Evolutionary conservation across 192 early-diverging fungal genomes (phyloP), one percentile per base, ranked within the genome.

Genomic region (Coemansia sp.): DNA sequence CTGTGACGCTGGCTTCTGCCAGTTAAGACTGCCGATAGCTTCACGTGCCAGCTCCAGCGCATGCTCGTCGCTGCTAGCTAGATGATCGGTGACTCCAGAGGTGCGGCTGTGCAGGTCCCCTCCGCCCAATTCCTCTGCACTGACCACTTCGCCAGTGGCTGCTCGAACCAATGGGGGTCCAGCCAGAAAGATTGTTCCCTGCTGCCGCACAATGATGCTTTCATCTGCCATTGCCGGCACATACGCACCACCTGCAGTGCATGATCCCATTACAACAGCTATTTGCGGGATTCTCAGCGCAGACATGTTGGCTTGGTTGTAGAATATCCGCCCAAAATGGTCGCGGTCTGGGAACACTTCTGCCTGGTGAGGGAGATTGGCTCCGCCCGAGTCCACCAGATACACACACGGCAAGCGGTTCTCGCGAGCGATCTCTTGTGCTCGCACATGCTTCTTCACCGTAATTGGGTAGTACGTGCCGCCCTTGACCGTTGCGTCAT

Each of bases 211-310:
- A 81, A 97, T 97, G 54, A 97, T 87, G 80, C 88, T 91, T 74
- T 97, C 93, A 72, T 97, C 95, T 35, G 94, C 90, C 95, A 97
- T 97, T 11, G 95, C 94, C 39, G 95, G 95, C 21, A 97, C 94
- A 68, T 97, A 97, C 2, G 95, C 95, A 53, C 95, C 92, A 58
- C 93, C 93, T 15, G 95, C 95, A 16, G 95, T 97, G 80, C 95
- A 98, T 14, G 91, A 94, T 14, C 95, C 95, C 79, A 98, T 84
- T 6, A 98, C 95, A 38, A 94, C 91, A n/a, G 95, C 95, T 39
- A 98, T 86, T 79, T 98, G 95, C 42, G 95, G 94, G 52, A 98
- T 94, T 36, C 90, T 90, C 59, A 57, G 43, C 4, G 82, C 70
- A 12, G 88, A 89, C 86, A 91, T 84, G 51, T 65, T 85, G 45